Evolutionary conservation across 768 basidiomycete species (phyloP), one percentile per base, ranked within the genome.

Genomic region (Boletellus emodensis): DNA sequence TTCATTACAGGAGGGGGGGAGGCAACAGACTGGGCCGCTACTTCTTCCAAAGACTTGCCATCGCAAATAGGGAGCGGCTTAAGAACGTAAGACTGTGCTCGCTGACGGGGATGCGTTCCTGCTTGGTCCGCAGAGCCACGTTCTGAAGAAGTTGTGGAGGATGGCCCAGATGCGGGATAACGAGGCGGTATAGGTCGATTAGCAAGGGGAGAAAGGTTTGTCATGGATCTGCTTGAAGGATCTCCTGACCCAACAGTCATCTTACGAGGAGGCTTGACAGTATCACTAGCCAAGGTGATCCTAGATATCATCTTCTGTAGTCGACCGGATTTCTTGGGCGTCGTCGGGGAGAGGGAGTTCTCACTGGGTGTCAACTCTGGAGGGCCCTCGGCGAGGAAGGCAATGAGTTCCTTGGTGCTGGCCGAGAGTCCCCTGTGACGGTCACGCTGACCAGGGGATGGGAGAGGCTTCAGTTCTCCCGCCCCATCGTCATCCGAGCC

Each of bases 261-360:
- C 54, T 64, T 71, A 41, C 68, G 75, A 53, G 66, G 66, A 32
- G 58, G 52, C 39, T 58, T 65, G 15, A 51, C 52, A 40, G 58
- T 62, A 40, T 66, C 70, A 44, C 63, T 49, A 17, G 77, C 76
- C 54, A 81, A 71, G 34, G 80, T 84, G 24, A 92, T 72, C 58
- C 82, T 85, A 17, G 89, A 90, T 59, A 94, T 87, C 83, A 94
- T 90, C 55, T 83, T 80, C 66, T 86, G 85, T 52, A 93, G 70
- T 22, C 88, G 78, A 42, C 81, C 81, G 48, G 75, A 75, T 66
- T 82, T 82, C 59, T 67, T 71, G 51, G 54, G 61, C 52, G 62
- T 55, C 9, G 44, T 4, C 26, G 72, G 57, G 22, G 75, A 72
- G 50, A 79, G 78, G 7, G 67, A 63, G 47, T 71, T 73, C 22